A percentile compares a stretch with the other conserved stretches of the same genome.
Conservation (phyloP, 257 asterid species). For the Jacaranda mimosifolia region DNA sequence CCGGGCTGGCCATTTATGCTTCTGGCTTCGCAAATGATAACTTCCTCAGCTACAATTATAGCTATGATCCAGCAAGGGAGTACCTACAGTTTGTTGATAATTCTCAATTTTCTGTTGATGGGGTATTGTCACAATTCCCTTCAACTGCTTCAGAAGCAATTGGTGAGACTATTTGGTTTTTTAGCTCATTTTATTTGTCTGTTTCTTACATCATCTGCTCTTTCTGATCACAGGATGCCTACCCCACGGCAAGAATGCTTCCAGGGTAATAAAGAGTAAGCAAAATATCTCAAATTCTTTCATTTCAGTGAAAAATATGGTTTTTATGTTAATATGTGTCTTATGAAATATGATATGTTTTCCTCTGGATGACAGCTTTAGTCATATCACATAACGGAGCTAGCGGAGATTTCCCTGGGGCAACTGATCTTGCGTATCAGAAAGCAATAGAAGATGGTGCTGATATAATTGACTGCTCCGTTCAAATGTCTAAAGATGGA, state of each 20-base stretch:
- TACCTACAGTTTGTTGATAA: constrained; percentile 70
- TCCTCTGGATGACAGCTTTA: constrained; percentile 45
- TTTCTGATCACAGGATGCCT: constrained; percentile 71
- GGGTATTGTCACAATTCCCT: constrained; percentile 81
- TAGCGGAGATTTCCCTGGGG: constrained; percentile 88
- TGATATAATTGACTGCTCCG: constrained; percentile 89
- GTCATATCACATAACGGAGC: constrained; percentile 92
- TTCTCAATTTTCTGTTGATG: constrained; percentile 82
- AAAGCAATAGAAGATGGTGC: constrained; percentile 88
- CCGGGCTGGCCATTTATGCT: constrained; percentile 75
- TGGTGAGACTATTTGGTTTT: constrained; percentile 50
- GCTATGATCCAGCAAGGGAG: constrained; percentile 85
- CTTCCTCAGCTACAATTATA: constrained; percentile 73
- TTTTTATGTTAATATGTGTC: neutral
- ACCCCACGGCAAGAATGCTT: constrained; percentile 56
- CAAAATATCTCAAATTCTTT: neutral
- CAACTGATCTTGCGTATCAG: constrained; percentile 85
- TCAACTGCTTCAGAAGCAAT: constrained; percentile 86
- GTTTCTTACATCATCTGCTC: neutral
- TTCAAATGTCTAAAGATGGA: constrained; percentile 91
- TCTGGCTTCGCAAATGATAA: constrained; percentile 84
- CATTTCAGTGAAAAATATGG: neutral
- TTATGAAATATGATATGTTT: neutral
- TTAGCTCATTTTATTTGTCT: neutral
- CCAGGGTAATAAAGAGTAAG: constrained; percentile 64